phyloP scores from a whole-genome alignment of 2,329 filamentous ascomycete genomes.

The Aspergillus sp. region DNA sequence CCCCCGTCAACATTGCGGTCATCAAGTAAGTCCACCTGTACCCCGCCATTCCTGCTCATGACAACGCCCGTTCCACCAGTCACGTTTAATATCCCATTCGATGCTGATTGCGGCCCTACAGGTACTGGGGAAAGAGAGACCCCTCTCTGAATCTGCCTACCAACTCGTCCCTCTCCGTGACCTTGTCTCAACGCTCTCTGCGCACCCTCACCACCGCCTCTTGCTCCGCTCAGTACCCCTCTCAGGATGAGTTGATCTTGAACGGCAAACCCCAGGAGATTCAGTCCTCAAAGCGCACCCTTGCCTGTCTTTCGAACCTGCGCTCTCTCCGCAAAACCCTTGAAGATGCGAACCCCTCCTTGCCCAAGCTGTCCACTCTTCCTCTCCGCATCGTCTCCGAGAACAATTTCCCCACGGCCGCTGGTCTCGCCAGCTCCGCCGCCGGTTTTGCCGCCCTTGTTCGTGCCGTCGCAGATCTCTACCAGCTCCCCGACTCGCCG shows the following conservation, averaged over 20 bases:
- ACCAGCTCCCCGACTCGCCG: constrained; percentile 76
- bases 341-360: constrained; percentile 66
- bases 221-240: constrained; percentile 70
- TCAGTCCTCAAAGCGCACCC: constrained; percentile 75
- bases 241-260: constrained; percentile 71
- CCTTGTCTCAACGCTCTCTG: constrained; percentile 88
- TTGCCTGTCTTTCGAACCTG: constrained; percentile 88
- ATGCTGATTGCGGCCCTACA: constrained; percentile 25
- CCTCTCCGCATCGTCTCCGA: constrained; percentile 85
- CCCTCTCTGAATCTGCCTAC: constrained; percentile 91
- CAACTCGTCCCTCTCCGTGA: constrained; percentile 96
- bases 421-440: constrained; percentile 70
- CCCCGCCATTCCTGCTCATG: constrained; percentile 17
- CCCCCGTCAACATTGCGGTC: constrained; percentile 96
- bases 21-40: constrained; percentile 67
- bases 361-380: constrained; percentile 77
- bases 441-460: constrained; percentile 68
- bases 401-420: constrained; percentile 99
- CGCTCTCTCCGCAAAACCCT: constrained; percentile 72
- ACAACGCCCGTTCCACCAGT: too few species aligned
- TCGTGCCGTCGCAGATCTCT: constrained; percentile 83
- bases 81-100: constrained; percentile 7
- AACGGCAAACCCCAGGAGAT: constrained; percentile 83
- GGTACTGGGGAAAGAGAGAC: constrained; percentile 97
- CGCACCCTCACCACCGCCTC: constrained; percentile 95